Percentiles rank a stretch among this genome's conserved stretches.
These are phyloP conservation scores for Cladophialophora psammophila DNA, from an alignment of 2,329 filamentous ascomycete genomes.

Conservation along the genomic window DNA sequence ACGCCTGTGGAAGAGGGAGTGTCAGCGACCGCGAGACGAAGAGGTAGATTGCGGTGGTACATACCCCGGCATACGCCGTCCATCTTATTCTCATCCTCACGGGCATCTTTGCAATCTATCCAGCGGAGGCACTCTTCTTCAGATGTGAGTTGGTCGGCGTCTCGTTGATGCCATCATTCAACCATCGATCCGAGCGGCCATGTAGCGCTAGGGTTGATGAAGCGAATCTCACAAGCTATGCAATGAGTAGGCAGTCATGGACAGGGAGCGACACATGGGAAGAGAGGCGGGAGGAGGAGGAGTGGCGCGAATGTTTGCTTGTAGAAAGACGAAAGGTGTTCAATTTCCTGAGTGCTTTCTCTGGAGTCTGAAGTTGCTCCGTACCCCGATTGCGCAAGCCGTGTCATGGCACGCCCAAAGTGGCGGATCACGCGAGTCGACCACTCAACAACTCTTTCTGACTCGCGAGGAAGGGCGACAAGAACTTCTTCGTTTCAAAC, in stretches of 20 bases:
- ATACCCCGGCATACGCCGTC: constrained; percentile 61
- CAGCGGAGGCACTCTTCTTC: constrained; percentile 17
- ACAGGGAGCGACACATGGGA: neutral
- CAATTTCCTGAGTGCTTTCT: constrained; percentile 25
- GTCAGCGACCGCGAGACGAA: constrained; percentile 22
- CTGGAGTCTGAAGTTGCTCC: constrained; percentile 25
- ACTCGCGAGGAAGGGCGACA: too few species aligned
- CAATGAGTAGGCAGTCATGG: neutral
- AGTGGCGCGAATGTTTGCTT: constrained; percentile 7
- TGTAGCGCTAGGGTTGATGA: neutral
- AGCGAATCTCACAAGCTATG: neutral
- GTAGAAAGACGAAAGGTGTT: constrained; percentile 29
- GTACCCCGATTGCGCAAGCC: constrained; percentile 13
- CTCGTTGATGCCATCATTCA: constrained; percentile 26
- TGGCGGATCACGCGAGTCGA: neutral
- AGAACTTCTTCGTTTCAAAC: too few species aligned
- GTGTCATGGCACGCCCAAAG: neutral
- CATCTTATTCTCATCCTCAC: constrained; percentile 52
- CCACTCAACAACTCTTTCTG: neutral
- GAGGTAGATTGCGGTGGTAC: constrained; percentile 36
- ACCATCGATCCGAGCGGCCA: constrained; percentile 1
- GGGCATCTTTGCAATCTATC: constrained; percentile 25
- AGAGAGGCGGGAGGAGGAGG: neutral
- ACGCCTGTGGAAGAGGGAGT: constrained; percentile 64
- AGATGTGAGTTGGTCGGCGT: constrained; percentile 6